Conservation (phyloP, 2,329 filamentous ascomycete genomes). For the Aureobasidium uvarum region DNA sequence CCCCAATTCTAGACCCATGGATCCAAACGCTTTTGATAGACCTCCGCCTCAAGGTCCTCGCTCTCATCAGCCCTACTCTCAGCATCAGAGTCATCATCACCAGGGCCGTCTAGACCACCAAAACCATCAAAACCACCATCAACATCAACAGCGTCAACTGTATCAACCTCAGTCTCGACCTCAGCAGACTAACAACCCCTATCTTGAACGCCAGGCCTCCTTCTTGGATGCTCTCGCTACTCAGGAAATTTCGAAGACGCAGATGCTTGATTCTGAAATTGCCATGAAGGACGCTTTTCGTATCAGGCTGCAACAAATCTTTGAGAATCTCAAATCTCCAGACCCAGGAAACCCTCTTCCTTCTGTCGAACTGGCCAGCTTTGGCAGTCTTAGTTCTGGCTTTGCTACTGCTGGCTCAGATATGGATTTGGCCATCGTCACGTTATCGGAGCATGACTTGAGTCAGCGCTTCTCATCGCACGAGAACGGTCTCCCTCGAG, state of each 20-base stretch:
- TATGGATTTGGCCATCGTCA: conserved; percentile 81
- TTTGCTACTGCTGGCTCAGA: conserved; percentile 87
- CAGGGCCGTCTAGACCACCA: neutral
- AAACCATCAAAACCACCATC: neutral
- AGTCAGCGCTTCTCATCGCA: conserved; percentile 45
- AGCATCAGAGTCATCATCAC: neutral
- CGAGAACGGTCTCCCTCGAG: conserved; percentile 60
- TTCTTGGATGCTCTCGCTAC: conserved; percentile 47
- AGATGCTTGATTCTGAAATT: conserved; percentile 64
- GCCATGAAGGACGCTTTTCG: conserved; percentile 71
- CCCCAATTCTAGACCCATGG: conserved; percentile 28
- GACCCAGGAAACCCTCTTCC: conserved; percentile 51
- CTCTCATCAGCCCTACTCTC: neutral
- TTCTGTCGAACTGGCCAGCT: conserved; percentile 67
- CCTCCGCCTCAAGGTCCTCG: conserved; percentile 6
- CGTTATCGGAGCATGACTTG: conserved; percentile 42
- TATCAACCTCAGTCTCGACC: conserved; percentile 27
- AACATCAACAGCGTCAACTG: conserved; percentile 5
- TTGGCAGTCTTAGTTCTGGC: conserved; percentile 78
- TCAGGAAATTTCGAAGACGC: conserved; percentile 56
- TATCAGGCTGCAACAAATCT: conserved; percentile 61
- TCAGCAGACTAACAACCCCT: conserved; percentile 20
- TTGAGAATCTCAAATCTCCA: conserved; percentile 57
- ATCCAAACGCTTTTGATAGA: conserved; percentile 37
- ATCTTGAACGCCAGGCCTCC: conserved; percentile 40